These are phyloP conservation scores for Venturia pyrina DNA, from an alignment of 2,329 filamentous ascomycete species.

Conservation along the genomic window DNA sequence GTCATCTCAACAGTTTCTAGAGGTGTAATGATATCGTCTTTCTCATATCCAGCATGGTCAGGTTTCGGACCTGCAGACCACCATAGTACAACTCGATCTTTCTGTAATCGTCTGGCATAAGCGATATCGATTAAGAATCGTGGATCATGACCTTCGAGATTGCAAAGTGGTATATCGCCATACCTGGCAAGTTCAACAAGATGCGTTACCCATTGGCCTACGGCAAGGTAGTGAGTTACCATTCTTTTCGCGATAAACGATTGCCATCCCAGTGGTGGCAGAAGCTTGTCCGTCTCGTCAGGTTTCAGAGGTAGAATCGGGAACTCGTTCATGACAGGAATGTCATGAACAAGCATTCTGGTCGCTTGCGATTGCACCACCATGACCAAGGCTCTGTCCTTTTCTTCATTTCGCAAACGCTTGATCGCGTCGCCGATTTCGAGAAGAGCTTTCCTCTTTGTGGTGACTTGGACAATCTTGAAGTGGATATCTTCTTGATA, in stretches of 20 bases:
- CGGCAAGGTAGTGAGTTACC: constrained; percentile 79
- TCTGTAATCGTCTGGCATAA: constrained; percentile 80
- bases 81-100: constrained; percentile 91
- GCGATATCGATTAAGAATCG: constrained; percentile 92
- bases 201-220: constrained; percentile 89
- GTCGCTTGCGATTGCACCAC: constrained; percentile 86
- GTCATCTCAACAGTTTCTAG: constrained; percentile 88
- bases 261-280: constrained; percentile 93
- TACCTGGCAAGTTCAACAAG: constrained; percentile 81
- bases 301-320: constrained; percentile 73
- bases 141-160: constrained; percentile 88
- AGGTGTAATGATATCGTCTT: constrained; percentile 74
- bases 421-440: constrained; percentile 83
- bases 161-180: constrained; percentile 89
- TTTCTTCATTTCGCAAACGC: constrained; percentile 78
- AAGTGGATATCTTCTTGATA: constrained; percentile 84
- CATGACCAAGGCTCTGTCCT: constrained; percentile 62
- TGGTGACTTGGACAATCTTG: constrained; percentile 79
- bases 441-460: constrained; percentile 76
- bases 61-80: constrained; percentile 83
- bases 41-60: constrained; percentile 92
- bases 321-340: constrained; percentile 74
- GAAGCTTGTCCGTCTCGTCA: constrained; percentile 72
- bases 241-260: constrained; percentile 75
- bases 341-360: constrained; percentile 69